These are phyloP conservation scores for Candida sphagnicola DNA, from an alignment of 805 yeast genomes.

Conservation along the genomic window DNA sequence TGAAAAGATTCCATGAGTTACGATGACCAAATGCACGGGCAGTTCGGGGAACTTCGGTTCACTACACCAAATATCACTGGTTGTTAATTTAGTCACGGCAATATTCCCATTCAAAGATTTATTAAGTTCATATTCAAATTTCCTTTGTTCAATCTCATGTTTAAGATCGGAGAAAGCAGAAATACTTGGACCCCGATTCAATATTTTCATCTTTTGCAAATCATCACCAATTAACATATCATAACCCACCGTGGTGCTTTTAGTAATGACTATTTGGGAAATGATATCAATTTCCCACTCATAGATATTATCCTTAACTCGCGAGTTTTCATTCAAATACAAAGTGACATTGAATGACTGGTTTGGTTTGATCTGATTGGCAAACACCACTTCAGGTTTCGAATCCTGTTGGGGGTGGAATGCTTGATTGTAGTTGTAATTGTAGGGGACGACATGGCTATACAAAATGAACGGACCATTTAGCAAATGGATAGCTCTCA, in stretches of 20 bases:
- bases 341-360: conserved; percentile 60
- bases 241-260: conserved; percentile 24
- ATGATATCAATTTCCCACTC: conserved; percentile 38
- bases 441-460: conserved; percentile 39
- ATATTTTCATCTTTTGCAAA: conserved; percentile 25
- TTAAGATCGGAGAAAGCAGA: conserved; percentile 6
- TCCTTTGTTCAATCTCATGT: conserved; percentile 1
- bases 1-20: conserved; percentile 44
- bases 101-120: conserved; percentile 19
- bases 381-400: conserved; percentile 31
- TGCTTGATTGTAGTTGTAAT: conserved; percentile 21
- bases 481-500: conserved; percentile 38
- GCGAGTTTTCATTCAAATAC: conserved; percentile 44
- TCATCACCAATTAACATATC: conserved; percentile 38
- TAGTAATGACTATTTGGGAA: conserved; percentile 39
- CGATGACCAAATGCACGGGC: conserved; percentile 37
- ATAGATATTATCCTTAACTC: conserved; percentile 13
- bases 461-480: conserved; percentile 43
- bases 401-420: conserved; percentile 21
- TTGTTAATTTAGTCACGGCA: conserved; percentile 19
- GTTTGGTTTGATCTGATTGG: conserved; percentile 59
- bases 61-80: conserved; percentile 32
- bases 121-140: conserved; percentile 4
- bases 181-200: conserved; percentile 19
- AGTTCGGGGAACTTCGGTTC: conserved; percentile 19